Conservation (phyloP, 2,329 filamentous ascomycete genomes). For the Ophiosphaerella korrae region DNA sequence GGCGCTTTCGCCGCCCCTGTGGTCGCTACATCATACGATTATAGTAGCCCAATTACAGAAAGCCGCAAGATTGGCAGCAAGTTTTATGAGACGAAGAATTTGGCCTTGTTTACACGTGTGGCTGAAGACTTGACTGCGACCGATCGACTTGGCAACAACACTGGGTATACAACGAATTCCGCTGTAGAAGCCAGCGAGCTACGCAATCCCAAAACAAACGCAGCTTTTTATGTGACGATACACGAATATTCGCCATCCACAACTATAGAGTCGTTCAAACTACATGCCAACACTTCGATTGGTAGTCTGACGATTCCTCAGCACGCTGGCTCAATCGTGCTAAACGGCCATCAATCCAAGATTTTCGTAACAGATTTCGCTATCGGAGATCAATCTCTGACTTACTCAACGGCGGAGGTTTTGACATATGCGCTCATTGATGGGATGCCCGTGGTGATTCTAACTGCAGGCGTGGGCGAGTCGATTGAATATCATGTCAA, state of each 20-base stretch:
- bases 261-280: conserved; percentile 59
- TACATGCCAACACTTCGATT: conserved; percentile 61
- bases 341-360: conserved; percentile 67
- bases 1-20: conserved; percentile 63
- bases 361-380: conserved; percentile 65
- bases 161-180: conserved; percentile 57
- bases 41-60: conserved; percentile 66
- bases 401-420: conserved; percentile 61
- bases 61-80: conserved; percentile 63
- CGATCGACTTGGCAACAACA: conserved; percentile 56
- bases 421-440: conserved; percentile 51
- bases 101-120: conserved; percentile 64
- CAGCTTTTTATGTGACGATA: conserved; percentile 64
- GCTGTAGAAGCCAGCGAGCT: conserved; percentile 62
- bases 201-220: conserved; percentile 62
- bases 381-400: conserved; percentile 59
- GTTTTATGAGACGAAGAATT: conserved; percentile 67
- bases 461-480: conserved; percentile 49
- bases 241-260: conserved; percentile 60
- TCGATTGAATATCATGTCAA: conserved; percentile 50
- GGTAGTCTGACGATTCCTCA: conserved; percentile 62
- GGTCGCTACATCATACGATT: conserved; percentile 67
- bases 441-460: conserved; percentile 43
- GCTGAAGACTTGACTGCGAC: conserved; percentile 63
- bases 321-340: conserved; percentile 53